Base-by-base conservation (phyloP, 2,329 filamentous ascomycete genomes). In the Hypoxylon sp. region DNA sequence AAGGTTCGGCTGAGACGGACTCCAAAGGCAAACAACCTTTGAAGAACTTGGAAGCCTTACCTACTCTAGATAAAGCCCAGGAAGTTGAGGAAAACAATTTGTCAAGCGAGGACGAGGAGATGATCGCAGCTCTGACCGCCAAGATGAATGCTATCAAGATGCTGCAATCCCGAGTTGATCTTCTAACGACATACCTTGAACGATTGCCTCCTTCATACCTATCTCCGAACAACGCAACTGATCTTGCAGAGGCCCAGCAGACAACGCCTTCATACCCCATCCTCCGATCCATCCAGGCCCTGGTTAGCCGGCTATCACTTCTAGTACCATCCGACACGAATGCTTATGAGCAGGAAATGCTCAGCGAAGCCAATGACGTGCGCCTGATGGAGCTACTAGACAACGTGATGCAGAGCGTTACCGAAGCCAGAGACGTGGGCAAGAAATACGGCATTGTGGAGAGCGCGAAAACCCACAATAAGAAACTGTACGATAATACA, bases 91-190 rank as follows among this genome's bases (percentile, higher is more conserved):
- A 84, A 63, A 78, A 80, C 37, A 75, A 83, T 52, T 81, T 91
- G n/a, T 85, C 84, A 0, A 80, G 83, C 17, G 87, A 88, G 67
- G 88, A 91, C 68, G 86, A 90, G 60, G 88, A 91, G 78, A 83
- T 87, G 77, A 84, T 91, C 61, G 84, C 87, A 26, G 83, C 87
- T 14, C 88, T 99, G 22, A 96, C 91, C 29, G 92, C 94, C 67
- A 97, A 97, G 76, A 88, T 92, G 70, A 98, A 98, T 80, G 94
- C 96, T 26, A 91, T 98, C 76, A 95, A 94, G 81, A 98, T 97
- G 90, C 88, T 99, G 29, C 91, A 95, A 75, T 88, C 90, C 5
- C 89, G 93, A 54, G 88, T 96, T 73, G 86, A 87, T 48, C 86
- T 95, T 62, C 87, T 95, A 72, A 87, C 87, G 66, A 85, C 85